Evolutionary conservation across 768 basidiomycete genomes (phyloP).

Genomic region (Coprinopsis cinerea): DNA sequence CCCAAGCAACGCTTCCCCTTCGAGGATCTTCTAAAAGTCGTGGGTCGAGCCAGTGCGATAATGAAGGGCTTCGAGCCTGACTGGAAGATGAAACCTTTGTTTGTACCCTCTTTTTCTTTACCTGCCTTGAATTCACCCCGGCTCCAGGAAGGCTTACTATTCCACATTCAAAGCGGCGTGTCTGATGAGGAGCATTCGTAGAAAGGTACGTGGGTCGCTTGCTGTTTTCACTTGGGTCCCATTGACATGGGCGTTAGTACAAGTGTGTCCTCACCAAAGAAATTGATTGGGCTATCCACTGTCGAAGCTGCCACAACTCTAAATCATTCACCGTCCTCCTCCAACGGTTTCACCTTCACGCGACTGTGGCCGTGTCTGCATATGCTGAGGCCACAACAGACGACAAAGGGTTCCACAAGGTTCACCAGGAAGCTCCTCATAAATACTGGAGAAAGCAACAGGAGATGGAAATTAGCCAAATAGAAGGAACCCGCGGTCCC

Average conservation of each 20-base stretch:
- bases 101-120: background rate
- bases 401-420: slow-evolving; percentile 27
- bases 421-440: slow-evolving; percentile 19
- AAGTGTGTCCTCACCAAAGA: background rate
- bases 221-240: background rate
- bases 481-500: background rate
- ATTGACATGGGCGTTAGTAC: background rate
- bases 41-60: background rate
- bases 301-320: slow-evolving; percentile 34
- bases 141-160: slow-evolving; percentile 6
- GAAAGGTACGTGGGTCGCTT: background rate
- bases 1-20: slow-evolving; percentile 47
- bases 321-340: slow-evolving; percentile 36
- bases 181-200: background rate
- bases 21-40: slow-evolving; percentile 31
- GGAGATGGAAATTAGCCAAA: slow-evolving; percentile 7
- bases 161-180: slow-evolving; percentile 2
- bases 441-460: no score
- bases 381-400: slow-evolving; percentile 16
- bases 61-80: background rate
- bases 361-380: slow-evolving; percentile 26
- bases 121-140: background rate
- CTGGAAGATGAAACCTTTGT: background rate
- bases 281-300: slow-evolving; percentile 22
- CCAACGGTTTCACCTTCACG: slow-evolving; percentile 28